Percentiles rank a stretch among this genome's conserved stretches.
phyloP scores from a whole-genome alignment of 768 basidiomycete genomes.

The Lepiota brunneoincarnata region DNA sequence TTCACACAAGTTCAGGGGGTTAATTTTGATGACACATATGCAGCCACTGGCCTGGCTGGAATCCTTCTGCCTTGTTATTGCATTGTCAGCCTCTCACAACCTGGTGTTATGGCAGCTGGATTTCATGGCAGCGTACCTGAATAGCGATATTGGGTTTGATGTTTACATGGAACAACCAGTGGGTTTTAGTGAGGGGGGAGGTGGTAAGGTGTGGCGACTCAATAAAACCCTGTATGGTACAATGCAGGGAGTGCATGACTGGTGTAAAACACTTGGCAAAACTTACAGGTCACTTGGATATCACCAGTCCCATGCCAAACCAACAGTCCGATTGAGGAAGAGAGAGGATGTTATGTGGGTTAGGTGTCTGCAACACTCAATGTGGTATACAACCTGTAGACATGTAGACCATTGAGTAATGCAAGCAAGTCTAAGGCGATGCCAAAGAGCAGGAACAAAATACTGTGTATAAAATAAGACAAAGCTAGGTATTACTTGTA shows the following conservation, averaged over 20 bases:
- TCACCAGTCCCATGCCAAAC: slow-evolving; percentile 13
- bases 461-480: too few species aligned
- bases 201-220: too few species aligned
- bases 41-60: slow-evolving; percentile 14
- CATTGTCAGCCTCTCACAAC: slow-evolving; percentile 22
- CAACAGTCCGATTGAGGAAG: slow-evolving; percentile 10
- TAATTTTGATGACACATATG: slow-evolving; percentile 20
- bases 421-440: too few species aligned
- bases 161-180: slow-evolving; percentile 14
- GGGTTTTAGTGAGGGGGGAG: slow-evolving; percentile 5
- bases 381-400: too few species aligned
- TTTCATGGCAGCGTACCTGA: slow-evolving; percentile 33
- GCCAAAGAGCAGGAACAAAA: too few species aligned
- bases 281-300: slow-evolving; percentile 7
- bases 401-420: too few species aligned
- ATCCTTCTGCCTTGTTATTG: slow-evolving; percentile 18
- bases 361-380: too few species aligned
- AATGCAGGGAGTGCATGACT: too few species aligned
- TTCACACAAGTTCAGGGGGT: slow-evolving; percentile 27
- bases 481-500: too few species aligned
- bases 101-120: slow-evolving; percentile 31
- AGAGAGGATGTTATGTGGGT: slow-evolving; percentile 7
- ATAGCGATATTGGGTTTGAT: slow-evolving; percentile 19
- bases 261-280: too few species aligned
- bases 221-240: too few species aligned